Conservation (phyloP, 2,329 filamentous ascomycete genomes). For the Colletotrichum orbiculare region DNA sequence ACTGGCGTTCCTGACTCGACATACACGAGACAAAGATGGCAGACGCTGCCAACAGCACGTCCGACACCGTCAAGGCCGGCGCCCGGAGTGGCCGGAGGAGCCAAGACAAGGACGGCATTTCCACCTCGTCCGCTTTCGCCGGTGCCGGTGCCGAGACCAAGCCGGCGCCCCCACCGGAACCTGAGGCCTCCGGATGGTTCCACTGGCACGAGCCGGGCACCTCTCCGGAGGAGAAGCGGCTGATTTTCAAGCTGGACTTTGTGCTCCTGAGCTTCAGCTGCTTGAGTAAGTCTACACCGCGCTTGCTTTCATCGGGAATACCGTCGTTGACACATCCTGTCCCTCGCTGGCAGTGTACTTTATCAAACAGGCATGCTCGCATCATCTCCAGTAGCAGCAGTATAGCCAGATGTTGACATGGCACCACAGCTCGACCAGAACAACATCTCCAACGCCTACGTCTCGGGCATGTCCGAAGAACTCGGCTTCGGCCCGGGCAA, state of each 20-base stretch:
- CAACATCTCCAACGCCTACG: slow-evolving; percentile 61
- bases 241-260: slow-evolving; percentile 62
- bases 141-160: slow-evolving; percentile 21
- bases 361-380: slow-evolving; percentile 47
- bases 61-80: slow-evolving; percentile 12
- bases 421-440: slow-evolving; percentile 52
- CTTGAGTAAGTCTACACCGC: slow-evolving; percentile 40
- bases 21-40: slow-evolving; percentile 12
- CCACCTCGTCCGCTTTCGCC: slow-evolving; percentile 5
- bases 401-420: not conserved
- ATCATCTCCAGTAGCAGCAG: not conserved
- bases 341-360: slow-evolving; percentile 48
- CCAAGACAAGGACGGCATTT: slow-evolving; percentile 28
- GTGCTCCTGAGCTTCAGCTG: slow-evolving; percentile 56
- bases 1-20: not conserved
- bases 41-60: slow-evolving; percentile 16
- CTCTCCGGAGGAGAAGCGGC: slow-evolving; percentile 52
- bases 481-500: slow-evolving; percentile 54
- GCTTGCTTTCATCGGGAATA: too few species aligned
- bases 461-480: slow-evolving; percentile 59
- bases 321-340: too few species aligned
- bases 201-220: slow-evolving; percentile 57
- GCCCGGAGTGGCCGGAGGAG: slow-evolving; percentile 1
- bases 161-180: slow-evolving; percentile 33
- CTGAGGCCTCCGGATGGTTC: slow-evolving; percentile 43